These are phyloP conservation scores for Aspergillus sergii DNA, from an alignment of 2,329 filamentous ascomycete genomes.

Conservation along the genomic window DNA sequence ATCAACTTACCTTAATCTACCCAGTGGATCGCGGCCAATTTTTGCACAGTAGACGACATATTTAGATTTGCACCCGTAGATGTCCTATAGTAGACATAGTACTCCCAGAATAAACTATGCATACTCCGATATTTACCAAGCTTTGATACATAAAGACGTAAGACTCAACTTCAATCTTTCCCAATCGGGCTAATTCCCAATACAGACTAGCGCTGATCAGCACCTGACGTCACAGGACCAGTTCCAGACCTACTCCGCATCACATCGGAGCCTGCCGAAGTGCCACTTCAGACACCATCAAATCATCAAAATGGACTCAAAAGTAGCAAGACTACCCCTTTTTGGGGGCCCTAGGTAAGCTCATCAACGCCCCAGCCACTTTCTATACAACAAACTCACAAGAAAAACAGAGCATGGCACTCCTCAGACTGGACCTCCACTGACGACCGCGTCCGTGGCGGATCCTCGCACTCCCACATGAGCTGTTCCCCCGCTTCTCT, in stretches of 20 bases:
- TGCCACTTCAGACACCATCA: background rate
- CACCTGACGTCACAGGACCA: background rate
- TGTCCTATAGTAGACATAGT: too few species aligned
- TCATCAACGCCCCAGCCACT: background rate
- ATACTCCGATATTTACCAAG: too few species aligned
- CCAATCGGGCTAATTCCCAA: background rate
- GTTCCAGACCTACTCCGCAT: background rate
- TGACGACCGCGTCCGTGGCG: conserved; percentile 78
- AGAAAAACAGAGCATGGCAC: conserved; percentile 18
- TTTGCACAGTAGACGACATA: too few species aligned
- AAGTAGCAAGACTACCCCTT: conserved; percentile 4
- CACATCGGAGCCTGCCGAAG: background rate
- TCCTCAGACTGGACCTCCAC: conserved; percentile 64
- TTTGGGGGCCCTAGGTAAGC: conserved; percentile 20
- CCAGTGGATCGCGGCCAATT: too few species aligned
- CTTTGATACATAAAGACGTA: too few species aligned
- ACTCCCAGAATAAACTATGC: too few species aligned
- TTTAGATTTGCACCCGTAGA: too few species aligned
- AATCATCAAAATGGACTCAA: background rate
- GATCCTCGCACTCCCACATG: conserved; percentile 63
- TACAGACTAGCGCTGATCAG: background rate
- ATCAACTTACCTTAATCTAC: too few species aligned
- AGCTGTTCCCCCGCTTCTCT: conserved; percentile 35
- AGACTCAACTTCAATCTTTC: background rate
- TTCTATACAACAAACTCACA: background rate